Base-by-base conservation (phyloP, 2,329 filamentous ascomycete species). In the Lasiodiplodia gonubiensis region DNA sequence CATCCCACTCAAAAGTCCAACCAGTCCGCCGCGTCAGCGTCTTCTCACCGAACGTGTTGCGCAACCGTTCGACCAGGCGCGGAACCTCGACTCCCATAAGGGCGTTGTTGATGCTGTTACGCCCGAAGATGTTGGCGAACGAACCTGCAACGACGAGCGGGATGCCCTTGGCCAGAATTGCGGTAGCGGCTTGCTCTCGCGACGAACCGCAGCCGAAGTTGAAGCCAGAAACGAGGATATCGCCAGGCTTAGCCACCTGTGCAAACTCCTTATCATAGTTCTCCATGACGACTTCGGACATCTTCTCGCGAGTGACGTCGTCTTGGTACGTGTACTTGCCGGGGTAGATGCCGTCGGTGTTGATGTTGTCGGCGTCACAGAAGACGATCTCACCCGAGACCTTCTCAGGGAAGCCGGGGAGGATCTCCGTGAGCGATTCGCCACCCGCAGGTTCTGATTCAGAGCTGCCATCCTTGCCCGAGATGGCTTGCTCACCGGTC, bases 301-400 rank as follows among this genome's bases (percentile, higher is more conserved):
- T 97, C 67, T 88, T 88, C 69, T 92, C 90, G 0, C 80, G 83
- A 0, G 91, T 81, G 0, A 98, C 85, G 73, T 92, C 86, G 75
- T 98, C 94, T 76, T 96, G 92, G 80, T 98, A 98, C 0, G 94
- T 97, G 78, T 92, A 93, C 76, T 94, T 93, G 4, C 92, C 93
- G 0, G 93, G 91, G 78, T 98, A 98, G 77, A 98, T 97, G 65
- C 87, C 90, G 75, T 98, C 94, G 0, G 94, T 98, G 80, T 95
- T 92, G 77, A 97, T 88, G 80, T 97, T 96, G 77, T 93, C 91
- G 0, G 87, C 88, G 73, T 97, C 92, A 75, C 88, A 92, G 80
- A 95, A 97, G 55, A 97, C 84, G 68, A 98, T 96, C 78, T 97
- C 92, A 25, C 94, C 94, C 10, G 85, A 83, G 16, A 98, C 88